Conservation (phyloP, 108 stramenopile species). For the Cyclotella baltica region DNA sequence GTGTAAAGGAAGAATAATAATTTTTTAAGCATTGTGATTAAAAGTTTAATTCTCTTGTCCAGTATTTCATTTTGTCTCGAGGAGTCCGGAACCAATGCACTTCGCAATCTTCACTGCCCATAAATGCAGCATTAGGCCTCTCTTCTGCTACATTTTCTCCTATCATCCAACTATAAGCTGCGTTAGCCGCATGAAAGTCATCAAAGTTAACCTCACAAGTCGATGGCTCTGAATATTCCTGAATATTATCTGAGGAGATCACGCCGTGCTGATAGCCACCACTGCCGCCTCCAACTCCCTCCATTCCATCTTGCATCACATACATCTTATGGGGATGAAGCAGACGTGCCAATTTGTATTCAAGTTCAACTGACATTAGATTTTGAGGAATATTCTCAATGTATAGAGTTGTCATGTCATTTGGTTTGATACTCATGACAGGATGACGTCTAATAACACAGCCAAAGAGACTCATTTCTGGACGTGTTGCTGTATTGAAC, state of each 20-base stretch:
- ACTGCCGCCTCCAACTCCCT: slow-evolving; percentile 35
- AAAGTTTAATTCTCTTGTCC: slow-evolving; percentile 74
- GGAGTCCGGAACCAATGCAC: slow-evolving; percentile 85
- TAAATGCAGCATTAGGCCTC: slow-evolving; percentile 19
- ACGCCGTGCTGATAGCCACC: slow-evolving; percentile 7
- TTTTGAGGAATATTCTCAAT: slow-evolving; percentile 69
- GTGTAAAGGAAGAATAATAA: neutral
- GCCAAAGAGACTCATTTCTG: slow-evolving; percentile 78
- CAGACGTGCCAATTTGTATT: slow-evolving; percentile 61
- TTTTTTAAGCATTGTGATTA: neutral
- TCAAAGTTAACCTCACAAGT: slow-evolving; percentile 78
- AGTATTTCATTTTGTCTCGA: slow-evolving; percentile 69
- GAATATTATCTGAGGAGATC: neutral
- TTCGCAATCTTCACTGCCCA: slow-evolving; percentile 26
- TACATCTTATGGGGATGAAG: slow-evolving; percentile 66
- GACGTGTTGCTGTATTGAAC: slow-evolving; percentile 53
- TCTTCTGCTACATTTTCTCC: slow-evolving; percentile 17
- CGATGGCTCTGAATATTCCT: slow-evolving; percentile 34
- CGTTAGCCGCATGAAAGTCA: slow-evolving; percentile 64
- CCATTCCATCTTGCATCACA: slow-evolving; percentile 62
- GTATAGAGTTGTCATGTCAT: slow-evolving; percentile 65
- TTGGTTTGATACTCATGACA: slow-evolving; percentile 63
- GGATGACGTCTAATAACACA: slow-evolving; percentile 75
- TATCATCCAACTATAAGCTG: slow-evolving; percentile 61
- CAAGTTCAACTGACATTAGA: slow-evolving; percentile 65